Conservation (phyloP, 768 basidiomycete species). For the Naganishia vaughanmartiniae region DNA sequence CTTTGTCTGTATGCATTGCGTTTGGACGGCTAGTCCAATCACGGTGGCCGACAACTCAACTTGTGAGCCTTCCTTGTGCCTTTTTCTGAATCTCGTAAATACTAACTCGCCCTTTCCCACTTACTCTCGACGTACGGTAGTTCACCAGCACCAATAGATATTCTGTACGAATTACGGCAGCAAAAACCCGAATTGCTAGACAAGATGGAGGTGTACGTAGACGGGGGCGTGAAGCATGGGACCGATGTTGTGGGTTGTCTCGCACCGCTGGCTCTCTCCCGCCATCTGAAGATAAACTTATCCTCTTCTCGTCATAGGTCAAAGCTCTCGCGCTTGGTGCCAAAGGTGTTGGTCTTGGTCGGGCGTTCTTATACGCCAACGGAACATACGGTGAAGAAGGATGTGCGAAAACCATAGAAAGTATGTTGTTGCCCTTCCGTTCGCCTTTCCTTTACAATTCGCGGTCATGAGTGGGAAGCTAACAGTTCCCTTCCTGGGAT, state of each 20-base stretch:
- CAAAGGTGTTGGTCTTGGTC: slow-evolving; percentile 52
- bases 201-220: slow-evolving; percentile 68
- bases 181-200: slow-evolving; percentile 65
- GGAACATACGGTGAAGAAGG: slow-evolving; percentile 54
- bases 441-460: neutral
- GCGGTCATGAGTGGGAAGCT: neutral
- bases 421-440: slow-evolving; percentile 38
- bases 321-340: slow-evolving; percentile 76
- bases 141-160: slow-evolving; percentile 55
- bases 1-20: no score
- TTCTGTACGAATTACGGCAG: slow-evolving; percentile 71
- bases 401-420: slow-evolving; percentile 44
- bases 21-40: slow-evolving; percentile 69
- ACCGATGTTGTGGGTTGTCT: slow-evolving; percentile 63
- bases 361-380: slow-evolving; percentile 54
- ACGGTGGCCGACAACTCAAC: slow-evolving; percentile 65
- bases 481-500: neutral
- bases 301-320: slow-evolving; percentile 47
- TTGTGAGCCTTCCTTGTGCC: slow-evolving; percentile 48
- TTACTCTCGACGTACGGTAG: slow-evolving; percentile 30
- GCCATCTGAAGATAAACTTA: neutral
- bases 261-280: neutral
- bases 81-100: no score
- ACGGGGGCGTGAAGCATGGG: slow-evolving; percentile 77
- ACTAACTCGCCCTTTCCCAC: neutral